Evolutionary conservation across 1,139 yeast genomes (phyloP).

Genomic region (Kodamaea fungicola): DNA sequence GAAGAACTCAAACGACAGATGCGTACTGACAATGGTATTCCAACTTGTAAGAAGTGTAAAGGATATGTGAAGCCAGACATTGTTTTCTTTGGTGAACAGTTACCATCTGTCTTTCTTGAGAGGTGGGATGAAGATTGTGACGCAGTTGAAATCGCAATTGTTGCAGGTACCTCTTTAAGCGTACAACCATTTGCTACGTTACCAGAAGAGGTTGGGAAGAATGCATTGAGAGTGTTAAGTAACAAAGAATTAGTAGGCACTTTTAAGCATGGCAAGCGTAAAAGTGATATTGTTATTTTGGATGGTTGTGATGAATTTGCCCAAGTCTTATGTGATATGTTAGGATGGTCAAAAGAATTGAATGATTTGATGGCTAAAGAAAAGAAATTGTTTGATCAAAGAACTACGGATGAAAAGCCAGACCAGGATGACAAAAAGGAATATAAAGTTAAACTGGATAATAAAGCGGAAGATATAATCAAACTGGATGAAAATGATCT

Average conservation of each 20-base stretch:
- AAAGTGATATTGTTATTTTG: constrained; percentile 55
- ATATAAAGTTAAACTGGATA: not conserved
- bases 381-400: constrained; percentile 8
- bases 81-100: constrained; percentile 86
- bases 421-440: constrained; percentile 3
- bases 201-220: constrained; percentile 58
- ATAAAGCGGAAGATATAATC: not conserved
- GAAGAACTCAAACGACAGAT: constrained; percentile 48
- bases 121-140: constrained; percentile 62
- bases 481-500: constrained; percentile 1
- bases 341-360: constrained; percentile 66
- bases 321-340: constrained; percentile 42
- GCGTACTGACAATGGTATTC: constrained; percentile 38
- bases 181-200: constrained; percentile 87
- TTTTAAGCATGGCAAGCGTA: constrained; percentile 46
- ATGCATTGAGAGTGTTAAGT: constrained; percentile 59
- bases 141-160: constrained; percentile 69
- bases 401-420: constrained; percentile 5
- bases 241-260: constrained; percentile 80
- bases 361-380: constrained; percentile 26
- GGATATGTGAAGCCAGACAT: constrained; percentile 91
- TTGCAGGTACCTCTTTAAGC: constrained; percentile 88
- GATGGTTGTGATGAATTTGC: constrained; percentile 67
- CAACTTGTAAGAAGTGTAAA: constrained; percentile 50
- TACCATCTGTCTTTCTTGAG: constrained; percentile 68